Base-by-base conservation (phyloP, 306 rosid species). In the Sindora glabra region DNA sequence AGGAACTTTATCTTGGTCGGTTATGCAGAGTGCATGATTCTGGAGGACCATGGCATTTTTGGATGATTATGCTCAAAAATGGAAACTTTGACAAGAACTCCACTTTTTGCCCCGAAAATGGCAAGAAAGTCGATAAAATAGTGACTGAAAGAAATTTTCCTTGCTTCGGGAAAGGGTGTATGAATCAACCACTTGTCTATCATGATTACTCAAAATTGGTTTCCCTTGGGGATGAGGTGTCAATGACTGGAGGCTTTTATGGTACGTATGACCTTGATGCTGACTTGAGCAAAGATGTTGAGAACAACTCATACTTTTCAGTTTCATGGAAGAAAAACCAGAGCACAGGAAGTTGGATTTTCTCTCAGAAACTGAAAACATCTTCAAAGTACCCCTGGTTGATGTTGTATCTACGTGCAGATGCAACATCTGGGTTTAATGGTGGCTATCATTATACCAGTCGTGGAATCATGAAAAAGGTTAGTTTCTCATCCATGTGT, bases 41-140 rank as follows among this genome's bases (percentile, higher is more conserved):
- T 23, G 26, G 36, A 13, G 62, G 62, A 32, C 78, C 82, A 1
- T 82, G 89, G 89, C 63, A 70, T 3, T 82, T 82, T 66, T 82
- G 89, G 89, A 79, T 75, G 89, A 52, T 82, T 55, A 79, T 82
- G 89, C 73, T 82, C 10, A 82, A 82, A 59, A 82, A 72, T 27
- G 85, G 82, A 14, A 82, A 82, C 61, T 74, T 78, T 30, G 89
- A 82, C 73, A 72, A 68, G 71, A 74, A 65, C 22, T 49, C 89
- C 26, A 68, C 85, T 1, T 71, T 72, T 21, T 82, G 85, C 63
- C 82, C 89, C 26, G 78, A 79, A 60, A 73, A 82, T 48, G 89
- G 89, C 17, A 73, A 47, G 26, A 74, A 58, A 2, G 24, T 78
- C 18, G 37, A 67, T 23, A 62, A 48, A 48, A 65, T 82, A 30